Percentiles rank a stretch among this genome's conserved stretches.
These are phyloP conservation scores for Trichoderma aggressivum DNA, from an alignment of 2,329 filamentous ascomycete genomes.

Conservation along the genomic window DNA sequence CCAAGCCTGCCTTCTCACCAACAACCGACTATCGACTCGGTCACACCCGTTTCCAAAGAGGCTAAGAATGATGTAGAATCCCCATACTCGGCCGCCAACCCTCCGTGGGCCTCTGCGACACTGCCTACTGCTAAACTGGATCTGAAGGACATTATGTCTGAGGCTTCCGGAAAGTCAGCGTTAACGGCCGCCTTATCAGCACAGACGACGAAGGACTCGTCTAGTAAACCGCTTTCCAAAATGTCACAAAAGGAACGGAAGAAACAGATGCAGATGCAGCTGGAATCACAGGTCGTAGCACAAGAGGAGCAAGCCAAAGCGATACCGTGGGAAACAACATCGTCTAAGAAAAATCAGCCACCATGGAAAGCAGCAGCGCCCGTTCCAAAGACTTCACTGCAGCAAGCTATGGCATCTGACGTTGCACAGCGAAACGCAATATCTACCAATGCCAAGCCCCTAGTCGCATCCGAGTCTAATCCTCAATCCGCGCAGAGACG, in stretches of 20 bases:
- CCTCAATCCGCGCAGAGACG: conserved; percentile 42
- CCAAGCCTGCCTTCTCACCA: conserved; percentile 19
- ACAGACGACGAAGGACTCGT: conserved; percentile 43
- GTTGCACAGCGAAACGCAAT: conserved; percentile 28
- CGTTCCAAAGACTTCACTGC: conserved; percentile 48
- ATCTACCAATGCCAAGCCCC: conserved; percentile 38
- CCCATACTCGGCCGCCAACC: conserved; percentile 27
- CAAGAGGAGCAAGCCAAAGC: conserved; percentile 29
- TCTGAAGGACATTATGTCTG: conserved; percentile 72
- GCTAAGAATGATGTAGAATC: neutral
- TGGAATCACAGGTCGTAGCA: conserved; percentile 42
- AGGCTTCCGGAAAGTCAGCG: conserved; percentile 50
- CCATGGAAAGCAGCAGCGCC: conserved; percentile 65
- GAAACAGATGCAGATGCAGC: conserved; percentile 68
- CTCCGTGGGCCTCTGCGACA: conserved; percentile 49
- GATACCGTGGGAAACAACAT: conserved; percentile 46
- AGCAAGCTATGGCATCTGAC: conserved; percentile 43
- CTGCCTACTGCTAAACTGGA: conserved; percentile 64
- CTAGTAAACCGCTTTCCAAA: conserved; percentile 50
- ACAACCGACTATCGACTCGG: neutral
- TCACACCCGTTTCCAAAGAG: neutral
- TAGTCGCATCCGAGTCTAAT: conserved; percentile 42
- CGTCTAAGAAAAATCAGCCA: conserved; percentile 40
- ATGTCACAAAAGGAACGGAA: conserved; percentile 92
- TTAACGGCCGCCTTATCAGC: conserved; percentile 54